These are phyloP conservation scores for Ogataea pilisensis DNA, from an alignment of 805 yeast genomes.

Conservation along the genomic window DNA sequence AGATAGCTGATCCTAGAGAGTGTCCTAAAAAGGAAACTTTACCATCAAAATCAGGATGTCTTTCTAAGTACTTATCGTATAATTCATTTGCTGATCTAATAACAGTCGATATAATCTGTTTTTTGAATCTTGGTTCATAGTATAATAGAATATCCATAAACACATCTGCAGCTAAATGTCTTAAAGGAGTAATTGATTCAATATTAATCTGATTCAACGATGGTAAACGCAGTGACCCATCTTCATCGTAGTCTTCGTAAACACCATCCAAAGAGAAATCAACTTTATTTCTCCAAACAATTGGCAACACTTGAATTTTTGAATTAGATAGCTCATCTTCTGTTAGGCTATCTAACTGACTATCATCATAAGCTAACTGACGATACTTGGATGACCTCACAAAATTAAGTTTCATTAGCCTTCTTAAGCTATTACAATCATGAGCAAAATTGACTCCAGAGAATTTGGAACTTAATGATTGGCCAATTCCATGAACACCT, in stretches of 20 bases:
- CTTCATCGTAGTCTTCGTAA: slow-evolving; percentile 31
- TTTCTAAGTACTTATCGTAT: slow-evolving; percentile 51
- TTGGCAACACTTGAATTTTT: slow-evolving; percentile 80
- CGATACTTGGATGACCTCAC: slow-evolving; percentile 40
- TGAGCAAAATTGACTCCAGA: slow-evolving; percentile 86
- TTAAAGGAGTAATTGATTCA: slow-evolving; percentile 69
- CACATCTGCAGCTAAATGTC: slow-evolving; percentile 83
- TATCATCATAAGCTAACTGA: slow-evolving; percentile 32
- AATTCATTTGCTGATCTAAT: slow-evolving; percentile 59
- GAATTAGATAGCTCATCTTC: slow-evolving; percentile 36
- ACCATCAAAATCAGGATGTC: slow-evolving; percentile 74
- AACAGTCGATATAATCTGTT: slow-evolving; percentile 60
- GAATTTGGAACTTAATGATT: slow-evolving; percentile 69
- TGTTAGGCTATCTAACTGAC: slow-evolving; percentile 22
- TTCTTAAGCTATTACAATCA: slow-evolving; percentile 64
- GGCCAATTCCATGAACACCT: slow-evolving; percentile 97
- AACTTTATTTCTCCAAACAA: slow-evolving; percentile 83
- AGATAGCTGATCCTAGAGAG: slow-evolving; percentile 84
- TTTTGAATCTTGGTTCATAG: slow-evolving; percentile 65
- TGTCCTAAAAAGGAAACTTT: slow-evolving; percentile 84
- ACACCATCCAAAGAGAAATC: slow-evolving; percentile 51
- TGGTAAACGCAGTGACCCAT: slow-evolving; percentile 48
- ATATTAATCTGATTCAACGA: slow-evolving; percentile 68
- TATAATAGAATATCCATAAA: slow-evolving; percentile 77
- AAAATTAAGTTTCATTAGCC: slow-evolving; percentile 47